Base-by-base conservation (phyloP, 2,329 filamentous ascomycete genomes). In the Pseudonectria foliicola region DNA sequence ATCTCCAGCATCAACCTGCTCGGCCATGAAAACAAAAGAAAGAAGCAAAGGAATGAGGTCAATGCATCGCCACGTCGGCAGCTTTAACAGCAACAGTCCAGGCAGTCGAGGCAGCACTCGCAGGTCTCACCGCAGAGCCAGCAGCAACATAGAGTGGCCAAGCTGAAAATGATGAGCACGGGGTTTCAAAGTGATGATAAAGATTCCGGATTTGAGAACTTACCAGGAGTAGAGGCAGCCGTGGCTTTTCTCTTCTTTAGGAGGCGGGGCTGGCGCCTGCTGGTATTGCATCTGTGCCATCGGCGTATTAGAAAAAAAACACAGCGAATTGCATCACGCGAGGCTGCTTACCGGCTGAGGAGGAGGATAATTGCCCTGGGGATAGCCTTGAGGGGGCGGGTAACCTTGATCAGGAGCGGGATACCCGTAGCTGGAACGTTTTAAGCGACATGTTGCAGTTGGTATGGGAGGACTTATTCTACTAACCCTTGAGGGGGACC, bases 71-170 rank as follows among this genome's bases (percentile, higher is more conserved):
- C n/a, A n/a, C 18, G 18, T 21, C 5, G 8, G 5, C 18, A 8
- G 18, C 18, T 35, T 53, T 56, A 59, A 50, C 48, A 63, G 50
- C 62, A 64, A 49, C 60, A 63, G 37, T 59, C 56, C 16, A 63
- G 38, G 42, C 61, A 64, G 30, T 66, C 63, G 21, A 64, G 45
- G 42, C 62, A 66, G 49, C 63, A 66, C 39, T 64, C 61, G 51
- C 62, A 66, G 4, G 62, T 59, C 45, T 66, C 62, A 4, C 62
- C 63, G 40, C 63, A 66, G 31, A 66, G 50, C 60, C 61, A 66
- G 40, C 63, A 66, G 50, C 63, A 66, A 53, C 63, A 66, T 39
- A 66, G 44, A 14, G 63, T 57, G 32, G 63, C 63, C 16, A 66
- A 38, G 44, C 62, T 64, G 29, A 3, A 4, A 1, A 1, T 1